Base-by-base conservation (phyloP, 2,329 filamentous ascomycete genomes). In the Chaetomiaceae sp. region DNA sequence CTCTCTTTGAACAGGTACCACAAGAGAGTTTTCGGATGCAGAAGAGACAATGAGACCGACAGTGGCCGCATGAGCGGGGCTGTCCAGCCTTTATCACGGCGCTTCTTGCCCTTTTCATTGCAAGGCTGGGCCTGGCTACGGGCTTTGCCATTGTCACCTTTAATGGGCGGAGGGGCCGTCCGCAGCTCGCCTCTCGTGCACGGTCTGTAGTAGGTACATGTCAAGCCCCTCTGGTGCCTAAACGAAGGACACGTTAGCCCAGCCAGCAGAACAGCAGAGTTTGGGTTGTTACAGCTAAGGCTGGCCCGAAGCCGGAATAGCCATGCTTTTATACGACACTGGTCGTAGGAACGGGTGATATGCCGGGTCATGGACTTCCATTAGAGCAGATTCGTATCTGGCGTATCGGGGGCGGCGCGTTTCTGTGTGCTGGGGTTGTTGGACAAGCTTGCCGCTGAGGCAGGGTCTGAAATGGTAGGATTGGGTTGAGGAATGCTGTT, bases 221-320 rank as follows among this genome's bases (percentile, higher is more conserved):
- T 38, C 13, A 18, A 7, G 9, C 49, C 48, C 41, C 32, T 58
- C 37, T 47, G 14, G 51, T 57, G 36, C 57, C 55, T 59, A 34
- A 4, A 25, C 13, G 11, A 23, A 13, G 29, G 25, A 27, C n/a
- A 23, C 13, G 8, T 9, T 21, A 29, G 23, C 20, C n/a, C 2
- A 32, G 36, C 3, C 11, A 0, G 21, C 23, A 13, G 44, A 10
- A 23, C 9, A 18, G 23, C 4, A 16, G n/a, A 37, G n/a, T 21
- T 38, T 18, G 44, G 14, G 16, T 9, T 21, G 18, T 42, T 55
- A 58, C 59, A 60, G 25, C 29, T 56, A 13, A 38, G 25, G 25
- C 59, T 20, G 59, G 59, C 33, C 53, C 51, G 49, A 54, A 59
- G 42, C 57, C 59, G 8, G 47, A 41, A 48, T 53, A 60, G 20